Evolutionary conservation across 257 asterid species (phyloP).

Genomic region (Lithospermum erythrorhizon): DNA sequence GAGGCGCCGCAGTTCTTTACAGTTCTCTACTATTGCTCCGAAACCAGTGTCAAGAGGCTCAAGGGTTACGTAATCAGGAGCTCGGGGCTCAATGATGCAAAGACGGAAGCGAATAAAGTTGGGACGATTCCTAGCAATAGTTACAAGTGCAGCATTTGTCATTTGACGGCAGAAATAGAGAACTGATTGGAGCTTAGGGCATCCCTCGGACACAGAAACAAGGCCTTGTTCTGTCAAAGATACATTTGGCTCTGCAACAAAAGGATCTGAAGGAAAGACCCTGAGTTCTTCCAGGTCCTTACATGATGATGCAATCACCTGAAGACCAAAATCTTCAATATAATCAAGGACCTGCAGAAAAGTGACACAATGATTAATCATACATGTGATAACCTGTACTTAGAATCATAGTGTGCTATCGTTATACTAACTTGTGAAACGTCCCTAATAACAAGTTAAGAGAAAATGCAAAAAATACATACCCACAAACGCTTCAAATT

Average conservation of each 20-base stretch:
- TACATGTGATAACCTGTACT: background rate
- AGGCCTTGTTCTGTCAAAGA: constrained; percentile 85
- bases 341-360: constrained; percentile 66
- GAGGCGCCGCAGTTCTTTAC: constrained; percentile 74
- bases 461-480: constrained; percentile 11
- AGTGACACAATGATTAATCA: background rate
- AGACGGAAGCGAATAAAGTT: constrained; percentile 66
- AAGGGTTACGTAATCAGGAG: constrained; percentile 65
- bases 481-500: constrained; percentile 83
- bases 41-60: constrained; percentile 83
- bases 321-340: constrained; percentile 86
- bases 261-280: constrained; percentile 95
- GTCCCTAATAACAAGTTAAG: background rate
- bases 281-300: constrained; percentile 78
- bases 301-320: constrained; percentile 62
- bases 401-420: background rate
- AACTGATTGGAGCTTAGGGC: constrained; percentile 84
- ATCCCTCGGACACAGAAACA: constrained; percentile 77
- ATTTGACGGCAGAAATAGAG: constrained; percentile 93
- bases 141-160: constrained; percentile 77
- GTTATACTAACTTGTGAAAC: background rate
- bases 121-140: constrained; percentile 71
- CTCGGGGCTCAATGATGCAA: constrained; percentile 70
- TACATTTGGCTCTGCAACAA: constrained; percentile 64
- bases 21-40: constrained; percentile 81